phyloP scores from a whole-genome alignment of 768 basidiomycete species.

The Podaxis sp. region DNA sequence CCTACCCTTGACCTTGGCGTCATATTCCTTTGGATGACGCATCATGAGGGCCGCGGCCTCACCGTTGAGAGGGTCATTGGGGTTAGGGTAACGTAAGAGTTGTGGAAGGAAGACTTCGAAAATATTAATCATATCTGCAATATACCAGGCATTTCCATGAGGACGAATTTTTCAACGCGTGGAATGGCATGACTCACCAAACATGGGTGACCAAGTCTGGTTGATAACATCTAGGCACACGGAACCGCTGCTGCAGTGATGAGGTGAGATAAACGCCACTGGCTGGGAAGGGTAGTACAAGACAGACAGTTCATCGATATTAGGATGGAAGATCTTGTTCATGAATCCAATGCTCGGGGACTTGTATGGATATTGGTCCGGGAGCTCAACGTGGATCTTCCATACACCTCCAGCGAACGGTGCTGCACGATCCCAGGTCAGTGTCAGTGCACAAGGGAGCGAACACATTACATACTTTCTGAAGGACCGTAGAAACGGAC shows the following conservation, averaged over 20 bases:
- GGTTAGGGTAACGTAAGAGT: constrained; percentile 95
- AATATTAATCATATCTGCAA: constrained; percentile 96
- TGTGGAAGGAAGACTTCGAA: constrained; percentile 99
- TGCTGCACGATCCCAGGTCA: constrained; percentile 46
- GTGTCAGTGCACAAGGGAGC: constrained; percentile 1
- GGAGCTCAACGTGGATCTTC: constrained; percentile 99
- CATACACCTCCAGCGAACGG: constrained; percentile 97
- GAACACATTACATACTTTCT: constrained; percentile 74
- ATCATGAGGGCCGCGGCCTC: constrained; percentile 97
- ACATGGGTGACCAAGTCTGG: constrained; percentile 99
- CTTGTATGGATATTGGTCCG: constrained; percentile 98
- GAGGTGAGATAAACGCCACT: constrained; percentile 5
- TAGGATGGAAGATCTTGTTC: constrained; percentile 99
- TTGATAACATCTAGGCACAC: constrained; percentile 99
- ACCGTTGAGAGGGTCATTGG: constrained; percentile 96
- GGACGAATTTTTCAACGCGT: not conserved
- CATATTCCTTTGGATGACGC: constrained; percentile 97
- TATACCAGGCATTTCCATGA: not conserved
- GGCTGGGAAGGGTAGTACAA: constrained; percentile 7
- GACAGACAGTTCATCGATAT: constrained; percentile 97
- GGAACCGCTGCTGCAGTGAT: constrained; percentile 76
- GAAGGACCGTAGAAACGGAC: constrained; percentile 92
- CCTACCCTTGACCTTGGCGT: constrained; percentile 88
- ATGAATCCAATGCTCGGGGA: constrained; percentile 99
- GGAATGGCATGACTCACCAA: constrained; percentile 58